These are phyloP conservation scores for Trichophyton verrucosum DNA, from an alignment of 2,329 filamentous ascomycete species.

Conservation along the genomic window DNA sequence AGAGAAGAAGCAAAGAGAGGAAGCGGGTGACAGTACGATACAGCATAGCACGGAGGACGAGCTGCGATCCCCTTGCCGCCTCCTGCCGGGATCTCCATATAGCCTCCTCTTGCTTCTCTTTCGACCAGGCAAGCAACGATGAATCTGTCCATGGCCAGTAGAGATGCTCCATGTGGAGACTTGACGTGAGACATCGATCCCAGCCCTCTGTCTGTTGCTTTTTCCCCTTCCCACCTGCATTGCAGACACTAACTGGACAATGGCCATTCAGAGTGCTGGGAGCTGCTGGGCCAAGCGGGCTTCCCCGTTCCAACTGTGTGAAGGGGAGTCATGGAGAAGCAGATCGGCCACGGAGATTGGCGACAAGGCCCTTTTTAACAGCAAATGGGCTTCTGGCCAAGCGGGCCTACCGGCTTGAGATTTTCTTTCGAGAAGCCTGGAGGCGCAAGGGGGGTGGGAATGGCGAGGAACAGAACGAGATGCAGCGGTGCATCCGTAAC, in stretches of 20 bases:
- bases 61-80: not conserved
- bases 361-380: not conserved
- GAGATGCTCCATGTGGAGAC: not conserved
- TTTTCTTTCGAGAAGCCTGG: not conserved
- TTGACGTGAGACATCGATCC: not conserved
- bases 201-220: not conserved
- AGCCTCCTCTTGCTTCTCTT: not conserved
- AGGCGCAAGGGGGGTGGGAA: not conserved
- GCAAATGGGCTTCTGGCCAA: not conserved
- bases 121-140: not conserved
- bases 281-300: not conserved
- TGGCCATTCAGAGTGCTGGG: not conserved
- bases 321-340: not conserved
- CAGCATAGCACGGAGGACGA: not conserved
- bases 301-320: not conserved
- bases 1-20: not conserved
- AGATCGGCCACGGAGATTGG: not conserved
- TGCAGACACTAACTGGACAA: not conserved
- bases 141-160: not conserved
- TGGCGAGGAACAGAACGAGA: not conserved
- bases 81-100: not conserved
- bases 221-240: not conserved
- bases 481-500: not conserved
- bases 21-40: not conserved
- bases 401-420: not conserved